These are phyloP conservation scores for Talaromyces thailandensis DNA, from an alignment of 495 filamentous ascomycete species.

Conservation along the genomic window DNA sequence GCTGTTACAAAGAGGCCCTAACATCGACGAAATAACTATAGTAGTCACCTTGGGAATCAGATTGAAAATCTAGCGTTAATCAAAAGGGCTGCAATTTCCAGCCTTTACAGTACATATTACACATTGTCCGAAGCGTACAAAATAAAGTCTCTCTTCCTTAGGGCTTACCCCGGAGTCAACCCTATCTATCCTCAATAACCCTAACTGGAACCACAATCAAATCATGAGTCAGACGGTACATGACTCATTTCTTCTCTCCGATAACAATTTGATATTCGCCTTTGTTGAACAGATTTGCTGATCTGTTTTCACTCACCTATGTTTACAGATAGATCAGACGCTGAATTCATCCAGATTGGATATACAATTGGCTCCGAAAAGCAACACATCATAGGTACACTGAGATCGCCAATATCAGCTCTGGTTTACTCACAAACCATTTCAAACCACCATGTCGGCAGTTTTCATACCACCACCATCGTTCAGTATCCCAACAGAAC, in stretches of 20 bases:
- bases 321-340: too few relatives aligned
- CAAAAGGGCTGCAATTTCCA: background rate
- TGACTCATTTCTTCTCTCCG: background rate
- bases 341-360: too few relatives aligned
- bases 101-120: background rate
- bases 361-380: too few relatives aligned
- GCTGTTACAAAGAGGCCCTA: background rate
- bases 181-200: background rate
- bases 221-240: background rate
- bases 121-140: background rate
- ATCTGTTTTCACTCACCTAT: background rate
- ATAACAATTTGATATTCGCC: background rate
- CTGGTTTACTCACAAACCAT: background rate
- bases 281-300: background rate
- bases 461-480: slow-evolving; percentile 8
- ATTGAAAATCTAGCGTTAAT: background rate
- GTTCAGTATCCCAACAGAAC: slow-evolving; percentile 21
- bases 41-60: background rate
- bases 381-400: too few relatives aligned
- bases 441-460: background rate
- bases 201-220: background rate
- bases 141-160: background rate
- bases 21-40: background rate
- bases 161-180: background rate
- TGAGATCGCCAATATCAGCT: too few relatives aligned